A percentile compares a stretch with the other conserved stretches of the same genome.
These are phyloP conservation scores for Cudoniella acicularis DNA, from an alignment of 495 filamentous ascomycete species.

Conservation along the genomic window DNA sequence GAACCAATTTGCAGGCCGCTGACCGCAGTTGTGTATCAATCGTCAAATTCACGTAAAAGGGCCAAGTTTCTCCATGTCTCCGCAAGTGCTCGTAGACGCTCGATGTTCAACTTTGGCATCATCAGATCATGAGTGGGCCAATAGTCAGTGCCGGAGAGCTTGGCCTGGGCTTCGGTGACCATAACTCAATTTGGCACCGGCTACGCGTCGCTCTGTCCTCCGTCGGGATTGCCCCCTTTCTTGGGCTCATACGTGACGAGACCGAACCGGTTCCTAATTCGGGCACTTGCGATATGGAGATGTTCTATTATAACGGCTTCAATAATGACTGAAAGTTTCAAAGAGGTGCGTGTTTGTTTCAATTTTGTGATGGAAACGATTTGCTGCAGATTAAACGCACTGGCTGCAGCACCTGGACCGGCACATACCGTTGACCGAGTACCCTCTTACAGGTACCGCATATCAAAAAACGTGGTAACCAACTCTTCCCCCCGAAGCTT, in stretches of 20 bases:
- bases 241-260: neutral
- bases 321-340: too few species aligned
- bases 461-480: neutral
- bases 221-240: neutral
- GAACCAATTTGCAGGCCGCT: neutral
- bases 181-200: neutral
- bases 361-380: too few species aligned
- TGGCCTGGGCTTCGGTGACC: neutral
- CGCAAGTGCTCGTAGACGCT: neutral
- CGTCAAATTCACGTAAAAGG: neutral
- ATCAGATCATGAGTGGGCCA: neutral
- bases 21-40: too few species aligned
- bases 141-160: neutral
- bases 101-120: neutral
- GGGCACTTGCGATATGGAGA: neutral
- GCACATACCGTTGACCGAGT: too few species aligned
- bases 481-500: neutral
- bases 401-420: too few species aligned
- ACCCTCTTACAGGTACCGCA: too few species aligned
- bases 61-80: neutral
- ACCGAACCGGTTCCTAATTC: neutral
- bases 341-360: too few species aligned
- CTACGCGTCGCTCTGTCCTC: neutral
- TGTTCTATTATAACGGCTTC: too few species aligned
- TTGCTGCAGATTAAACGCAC: too few species aligned